A percentile compares a stretch with the other conserved stretches of the same genome.
Evolutionary conservation across 2,329 filamentous ascomycete species (phyloP).

Genomic region (Colletotrichum eremochloae): DNA sequence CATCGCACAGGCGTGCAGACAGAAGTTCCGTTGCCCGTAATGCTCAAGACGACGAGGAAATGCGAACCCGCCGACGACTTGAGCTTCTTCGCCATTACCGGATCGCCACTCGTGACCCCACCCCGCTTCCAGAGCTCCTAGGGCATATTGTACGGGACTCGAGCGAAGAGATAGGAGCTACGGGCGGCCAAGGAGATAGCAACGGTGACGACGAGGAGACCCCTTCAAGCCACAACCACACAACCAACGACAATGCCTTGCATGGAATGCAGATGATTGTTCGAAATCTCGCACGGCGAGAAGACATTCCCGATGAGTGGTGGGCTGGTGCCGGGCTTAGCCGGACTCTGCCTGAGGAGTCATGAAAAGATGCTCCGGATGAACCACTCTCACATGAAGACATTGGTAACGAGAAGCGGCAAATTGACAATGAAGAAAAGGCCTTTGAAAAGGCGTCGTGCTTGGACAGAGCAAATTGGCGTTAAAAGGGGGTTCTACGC

Average conservation of each 20-base stretch:
- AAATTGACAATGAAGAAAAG: not conserved
- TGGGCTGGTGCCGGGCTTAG: slow-evolving; percentile 80
- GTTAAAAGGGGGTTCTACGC: slow-evolving; percentile 3
- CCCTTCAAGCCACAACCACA: slow-evolving; percentile 36
- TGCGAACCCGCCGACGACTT: slow-evolving; percentile 34
- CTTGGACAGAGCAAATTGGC: slow-evolving; percentile 15
- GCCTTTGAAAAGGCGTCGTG: not conserved
- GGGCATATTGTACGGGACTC: slow-evolving; percentile 32
- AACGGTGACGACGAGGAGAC: slow-evolving; percentile 37
- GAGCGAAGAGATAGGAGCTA: slow-evolving; percentile 29
- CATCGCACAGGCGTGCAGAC: not conserved
- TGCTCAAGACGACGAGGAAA: slow-evolving; percentile 23
- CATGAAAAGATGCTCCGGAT: slow-evolving; percentile 37
- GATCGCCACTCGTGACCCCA: slow-evolving; percentile 24
- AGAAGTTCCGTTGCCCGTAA: not conserved
- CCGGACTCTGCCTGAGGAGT: slow-evolving; percentile 65
- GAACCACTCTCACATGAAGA: not conserved
- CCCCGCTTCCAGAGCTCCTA: slow-evolving; percentile 24
- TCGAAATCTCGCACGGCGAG: slow-evolving; percentile 75
- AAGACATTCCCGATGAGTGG: slow-evolving; percentile 86
- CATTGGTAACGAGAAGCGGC: slow-evolving; percentile 11
- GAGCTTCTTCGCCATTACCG: slow-evolving; percentile 36
- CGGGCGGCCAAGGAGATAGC: slow-evolving; percentile 12
- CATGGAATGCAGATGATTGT: slow-evolving; percentile 80
- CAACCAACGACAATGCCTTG: slow-evolving; percentile 55